Conservation (phyloP, 2,329 filamentous ascomycete species). For the Thelonectria discophora region DNA sequence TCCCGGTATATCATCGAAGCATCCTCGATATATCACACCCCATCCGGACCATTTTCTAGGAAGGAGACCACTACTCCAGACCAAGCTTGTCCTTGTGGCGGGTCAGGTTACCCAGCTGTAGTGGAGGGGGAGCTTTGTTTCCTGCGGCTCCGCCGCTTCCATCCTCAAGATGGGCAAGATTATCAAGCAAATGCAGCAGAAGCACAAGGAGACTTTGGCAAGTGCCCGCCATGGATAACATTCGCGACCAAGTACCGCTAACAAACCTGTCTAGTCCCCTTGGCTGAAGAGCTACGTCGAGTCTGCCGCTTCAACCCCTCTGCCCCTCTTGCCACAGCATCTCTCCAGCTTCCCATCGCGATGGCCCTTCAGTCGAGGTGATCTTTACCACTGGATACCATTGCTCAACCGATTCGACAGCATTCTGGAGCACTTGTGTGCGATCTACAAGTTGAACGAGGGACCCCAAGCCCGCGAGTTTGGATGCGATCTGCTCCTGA, state of each 20-base stretch:
- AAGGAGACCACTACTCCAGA: constrained; percentile 46
- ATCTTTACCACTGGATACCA: constrained; percentile 98
- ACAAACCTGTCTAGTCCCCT: constrained; percentile 71
- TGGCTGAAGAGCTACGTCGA: constrained; percentile 85
- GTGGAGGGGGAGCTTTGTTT: constrained; percentile 65
- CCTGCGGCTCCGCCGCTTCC: constrained; percentile 67
- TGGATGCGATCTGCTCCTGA: constrained; percentile 69
- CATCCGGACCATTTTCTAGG: constrained; percentile 43
- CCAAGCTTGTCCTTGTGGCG: constrained; percentile 53
- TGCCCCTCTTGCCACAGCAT: constrained; percentile 79
- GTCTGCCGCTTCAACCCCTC: constrained; percentile 70
- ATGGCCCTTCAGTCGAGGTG: constrained; percentile 96
- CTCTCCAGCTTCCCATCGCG: constrained; percentile 83
- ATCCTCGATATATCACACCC: constrained; percentile 8
- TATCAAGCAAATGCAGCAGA: constrained; percentile 71
- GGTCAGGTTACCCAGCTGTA: constrained; percentile 51
- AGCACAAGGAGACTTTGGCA: constrained; percentile 74
- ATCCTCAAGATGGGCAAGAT: constrained; percentile 73
- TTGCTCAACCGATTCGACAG: constrained; percentile 92
- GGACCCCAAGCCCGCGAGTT: constrained; percentile 86
- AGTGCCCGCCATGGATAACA: constrained; percentile 37
- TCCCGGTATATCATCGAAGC: constrained; percentile 12
- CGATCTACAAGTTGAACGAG: constrained; percentile 79
- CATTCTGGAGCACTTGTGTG: constrained; percentile 83
- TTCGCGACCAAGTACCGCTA: constrained; percentile 34